Evolutionary conservation across 192 early-diverging fungal species (phyloP), one percentile per base, ranked within the genome.

Genomic region (Coemansia aciculifera): DNA sequence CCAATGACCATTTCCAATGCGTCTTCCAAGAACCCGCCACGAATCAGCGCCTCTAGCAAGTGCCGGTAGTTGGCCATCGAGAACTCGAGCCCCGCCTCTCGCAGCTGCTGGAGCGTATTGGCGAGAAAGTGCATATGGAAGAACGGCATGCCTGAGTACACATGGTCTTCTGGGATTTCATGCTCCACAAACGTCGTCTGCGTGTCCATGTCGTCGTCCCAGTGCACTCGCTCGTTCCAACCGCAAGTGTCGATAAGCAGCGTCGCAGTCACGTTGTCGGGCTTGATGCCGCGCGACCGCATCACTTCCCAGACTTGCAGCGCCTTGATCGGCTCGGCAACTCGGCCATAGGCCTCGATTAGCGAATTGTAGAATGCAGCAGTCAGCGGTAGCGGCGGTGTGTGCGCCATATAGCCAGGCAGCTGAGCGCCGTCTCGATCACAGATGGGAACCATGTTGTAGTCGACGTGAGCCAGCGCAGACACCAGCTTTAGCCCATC

Each of bases 221-320:
- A 83, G 36, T 83, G 75, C 29, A 83, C 73, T 10, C 76, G 71
- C 72, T 83, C 75, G 65, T 74, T 75, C 80, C 80, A 83, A 0
- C 62, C 80, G 46, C 80, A 83, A 2, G 67, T 83, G 39, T 83
- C 80, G 52, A 83, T 74, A 40, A 83, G 65, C 24, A 83, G 69
- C 24, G 80, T 72, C 6, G 80, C 80, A 9, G 80, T 83, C 7
- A 78, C 51, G n/a, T 74, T 66, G 63, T 83, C 49, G 2, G 80
- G 75, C 44, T 68, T 66, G 11, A 83, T 57, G 29, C 72, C 75
- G 24, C 76, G 75, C 68, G 68, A 71, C n/a, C 76, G 62, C 81
- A 83, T 83, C 34, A 83, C 49, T 61, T 83, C 81, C 81, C 81
- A 83, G 39, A 69, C 59, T 51, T 83, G 81, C 52, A 83, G 63